Conservation (phyloP, 2,329 filamentous ascomycete species). For the Huntiella moniliformis region DNA sequence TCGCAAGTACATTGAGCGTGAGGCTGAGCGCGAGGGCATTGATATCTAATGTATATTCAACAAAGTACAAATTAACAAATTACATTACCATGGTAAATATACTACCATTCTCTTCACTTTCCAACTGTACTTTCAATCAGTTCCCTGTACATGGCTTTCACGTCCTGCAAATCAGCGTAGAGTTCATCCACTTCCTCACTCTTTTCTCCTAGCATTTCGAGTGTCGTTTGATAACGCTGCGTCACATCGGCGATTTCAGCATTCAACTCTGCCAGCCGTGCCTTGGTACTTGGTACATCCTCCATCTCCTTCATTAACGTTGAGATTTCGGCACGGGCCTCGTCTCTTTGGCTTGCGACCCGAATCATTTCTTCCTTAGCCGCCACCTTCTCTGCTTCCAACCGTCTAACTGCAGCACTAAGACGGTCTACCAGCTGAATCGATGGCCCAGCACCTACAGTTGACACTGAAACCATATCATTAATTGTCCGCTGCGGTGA, state of each 20-base stretch:
- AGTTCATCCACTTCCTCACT: conserved; percentile 89
- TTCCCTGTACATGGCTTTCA: conserved; percentile 93
- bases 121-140: conserved; percentile 63
- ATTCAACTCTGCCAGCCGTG: conserved; percentile 46
- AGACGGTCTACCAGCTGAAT: conserved; percentile 93
- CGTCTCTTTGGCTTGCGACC: conserved; percentile 71
- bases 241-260: conserved; percentile 49
- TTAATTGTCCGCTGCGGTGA: conserved; percentile 54
- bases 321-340: conserved; percentile 83
- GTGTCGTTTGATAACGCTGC: conserved; percentile 67
- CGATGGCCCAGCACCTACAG: conserved; percentile 73
- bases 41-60: background rate
- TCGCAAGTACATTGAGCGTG: conserved; percentile 55
- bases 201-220: conserved; percentile 94
- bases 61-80: background rate
- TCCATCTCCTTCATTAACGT: conserved; percentile 75
- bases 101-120: background rate
- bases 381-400: conserved; percentile 82
- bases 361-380: conserved; percentile 71
- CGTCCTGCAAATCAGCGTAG: conserved; percentile 68
- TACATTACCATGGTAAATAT: background rate
- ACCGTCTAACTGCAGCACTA: conserved; percentile 75
- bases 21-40: conserved; percentile 71
- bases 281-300: conserved; percentile 39
- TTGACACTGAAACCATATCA: conserved; percentile 77